phyloP scores from a whole-genome alignment of 2,329 filamentous ascomycete species.

The Akanthomyces lecanii region DNA sequence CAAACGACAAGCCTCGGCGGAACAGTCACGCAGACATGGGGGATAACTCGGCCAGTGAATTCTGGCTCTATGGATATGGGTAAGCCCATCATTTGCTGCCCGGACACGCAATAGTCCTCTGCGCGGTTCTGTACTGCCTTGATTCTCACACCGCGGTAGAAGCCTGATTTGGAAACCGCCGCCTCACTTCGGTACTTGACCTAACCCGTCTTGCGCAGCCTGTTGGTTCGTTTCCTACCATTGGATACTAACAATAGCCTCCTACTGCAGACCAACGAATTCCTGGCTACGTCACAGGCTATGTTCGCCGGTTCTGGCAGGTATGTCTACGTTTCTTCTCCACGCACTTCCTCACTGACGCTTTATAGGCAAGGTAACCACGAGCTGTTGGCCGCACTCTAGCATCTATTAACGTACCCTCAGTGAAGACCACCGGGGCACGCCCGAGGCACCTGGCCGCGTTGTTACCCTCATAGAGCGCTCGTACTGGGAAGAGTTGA shows the following conservation, averaged over 20 bases:
- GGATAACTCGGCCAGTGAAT: constrained; percentile 49
- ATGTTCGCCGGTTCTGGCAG: constrained; percentile 97
- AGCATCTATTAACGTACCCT: not conserved
- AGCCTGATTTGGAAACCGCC: constrained; percentile 98
- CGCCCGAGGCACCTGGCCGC: constrained; percentile 78
- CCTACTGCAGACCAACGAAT: constrained; percentile 65
- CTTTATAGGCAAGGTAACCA: constrained; percentile 32
- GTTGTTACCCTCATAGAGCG: constrained; percentile 90
- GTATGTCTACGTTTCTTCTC: constrained; percentile 47
- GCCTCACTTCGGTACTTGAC: constrained; percentile 75
- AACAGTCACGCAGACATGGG: not conserved
- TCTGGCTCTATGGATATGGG: constrained; percentile 98
- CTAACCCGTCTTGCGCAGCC: not conserved
- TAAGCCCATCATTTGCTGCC: constrained; percentile 35
- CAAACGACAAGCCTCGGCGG: not conserved
- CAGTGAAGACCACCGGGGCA: constrained; percentile 93
- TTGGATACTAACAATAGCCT: constrained; percentile 10
- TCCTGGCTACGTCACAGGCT: constrained; percentile 87
- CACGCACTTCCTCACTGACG: constrained; percentile 15
- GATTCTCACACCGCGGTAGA: constrained; percentile 35
- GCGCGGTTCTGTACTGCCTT: constrained; percentile 14
- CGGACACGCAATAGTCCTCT: not conserved
- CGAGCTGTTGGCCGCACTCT: not conserved
- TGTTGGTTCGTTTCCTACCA: constrained; percentile 12
- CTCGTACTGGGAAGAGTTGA: constrained; percentile 74